A percentile compares a stretch with the other conserved stretches of the same genome.
Evolutionary conservation across 331 rosid species (phyloP).

Genomic region (Malus hybrid): DNA sequence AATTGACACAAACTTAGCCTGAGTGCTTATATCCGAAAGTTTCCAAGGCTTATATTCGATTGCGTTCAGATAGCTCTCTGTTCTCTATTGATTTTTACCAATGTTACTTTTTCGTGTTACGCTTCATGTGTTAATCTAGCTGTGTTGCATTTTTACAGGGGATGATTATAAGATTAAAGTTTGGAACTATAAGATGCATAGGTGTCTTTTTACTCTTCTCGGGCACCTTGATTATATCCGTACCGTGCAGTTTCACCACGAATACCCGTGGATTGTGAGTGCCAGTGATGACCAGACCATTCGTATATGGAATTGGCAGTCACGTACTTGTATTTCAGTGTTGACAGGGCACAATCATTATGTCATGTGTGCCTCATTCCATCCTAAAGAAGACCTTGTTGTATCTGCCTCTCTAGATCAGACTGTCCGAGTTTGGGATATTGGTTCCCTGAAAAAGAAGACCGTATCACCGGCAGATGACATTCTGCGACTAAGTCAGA

Average conservation of each 20-base stretch:
- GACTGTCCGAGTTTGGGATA: slow-evolving; percentile 99
- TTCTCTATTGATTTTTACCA: neutral
- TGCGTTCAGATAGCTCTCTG: neutral
- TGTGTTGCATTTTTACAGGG: slow-evolving; percentile 44
- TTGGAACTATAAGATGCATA: slow-evolving; percentile 96
- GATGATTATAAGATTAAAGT: slow-evolving; percentile 98
- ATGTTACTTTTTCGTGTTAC: neutral
- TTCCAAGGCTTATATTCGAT: neutral
- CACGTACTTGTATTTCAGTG: slow-evolving; percentile 94
- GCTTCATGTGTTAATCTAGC: neutral
- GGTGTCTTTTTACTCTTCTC: slow-evolving; percentile 90
- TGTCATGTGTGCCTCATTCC: slow-evolving; percentile 97
- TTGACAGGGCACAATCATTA: slow-evolving; percentile 97
- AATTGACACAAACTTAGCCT: neutral
- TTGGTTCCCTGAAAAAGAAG: slow-evolving; percentile 86
- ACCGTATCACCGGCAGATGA: slow-evolving; percentile 92
- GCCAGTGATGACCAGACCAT: slow-evolving; percentile 99
- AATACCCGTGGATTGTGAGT: slow-evolving; percentile 95
- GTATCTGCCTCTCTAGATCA: slow-evolving; percentile 97
- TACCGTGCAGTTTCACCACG: slow-evolving; percentile 94
- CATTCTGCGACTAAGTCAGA: slow-evolving; percentile 79
- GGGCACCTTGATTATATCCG: slow-evolving; percentile 98
- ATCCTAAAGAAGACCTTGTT: slow-evolving; percentile 89
- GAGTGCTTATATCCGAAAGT: neutral
- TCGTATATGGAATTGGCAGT: slow-evolving; percentile 99